phyloP scores from a whole-genome alignment of 2,329 filamentous ascomycete genomes.

The Aspergillus chevalieri region DNA sequence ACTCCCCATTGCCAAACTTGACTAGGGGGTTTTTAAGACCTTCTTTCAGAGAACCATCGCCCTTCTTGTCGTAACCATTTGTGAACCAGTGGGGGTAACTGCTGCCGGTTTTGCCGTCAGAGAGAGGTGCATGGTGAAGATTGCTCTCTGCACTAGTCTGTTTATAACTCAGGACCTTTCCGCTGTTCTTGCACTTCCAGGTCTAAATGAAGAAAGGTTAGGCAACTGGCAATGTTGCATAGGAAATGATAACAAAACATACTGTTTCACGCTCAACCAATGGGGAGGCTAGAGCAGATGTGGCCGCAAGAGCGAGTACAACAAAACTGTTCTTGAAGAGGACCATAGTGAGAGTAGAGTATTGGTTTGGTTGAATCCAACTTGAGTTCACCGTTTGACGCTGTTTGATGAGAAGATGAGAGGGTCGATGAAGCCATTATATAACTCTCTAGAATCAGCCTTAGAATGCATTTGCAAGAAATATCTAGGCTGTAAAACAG shows the following conservation, averaged over 20 bases:
- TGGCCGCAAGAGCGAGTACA: not conserved
- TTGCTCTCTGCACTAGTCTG: not conserved
- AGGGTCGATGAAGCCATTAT: too few relatives aligned
- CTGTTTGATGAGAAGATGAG: too few relatives aligned
- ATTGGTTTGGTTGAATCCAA: not conserved
- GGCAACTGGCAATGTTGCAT: too few relatives aligned
- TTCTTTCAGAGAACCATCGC: not conserved
- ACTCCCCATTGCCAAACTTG: not conserved
- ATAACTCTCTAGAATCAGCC: too few relatives aligned
- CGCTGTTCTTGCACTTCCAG: too few relatives aligned
- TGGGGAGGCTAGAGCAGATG: not conserved
- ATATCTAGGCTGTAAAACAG: too few relatives aligned
- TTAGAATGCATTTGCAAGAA: too few relatives aligned
- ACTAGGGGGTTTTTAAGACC: not conserved
- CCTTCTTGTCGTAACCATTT: not conserved
- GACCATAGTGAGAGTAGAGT: not conserved
- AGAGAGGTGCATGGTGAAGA: not conserved
- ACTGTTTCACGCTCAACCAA: not conserved
- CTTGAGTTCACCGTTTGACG: not conserved
- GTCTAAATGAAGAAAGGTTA: too few relatives aligned
- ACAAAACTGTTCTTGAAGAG: not conserved
- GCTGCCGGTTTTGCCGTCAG: not conserved
- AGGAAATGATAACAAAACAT: not conserved
- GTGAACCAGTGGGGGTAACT: conserved; percentile 2
- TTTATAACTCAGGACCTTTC: too few relatives aligned